Base-by-base conservation (phyloP, 768 basidiomycete species). In the Clavaria fumosa region DNA sequence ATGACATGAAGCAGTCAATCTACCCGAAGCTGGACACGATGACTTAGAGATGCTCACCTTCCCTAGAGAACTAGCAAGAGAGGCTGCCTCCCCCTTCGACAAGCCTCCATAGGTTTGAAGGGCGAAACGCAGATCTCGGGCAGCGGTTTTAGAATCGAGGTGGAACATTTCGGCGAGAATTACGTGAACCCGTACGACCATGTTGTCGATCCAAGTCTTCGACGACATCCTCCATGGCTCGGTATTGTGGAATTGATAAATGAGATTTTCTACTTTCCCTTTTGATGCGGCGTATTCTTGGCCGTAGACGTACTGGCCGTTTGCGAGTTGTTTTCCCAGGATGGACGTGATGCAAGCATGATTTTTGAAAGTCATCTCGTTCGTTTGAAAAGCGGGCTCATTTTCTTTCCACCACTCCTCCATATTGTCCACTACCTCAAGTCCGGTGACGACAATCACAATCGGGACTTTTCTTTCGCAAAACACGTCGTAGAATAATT, bases 331-430 rank as follows among this genome's bases (percentile, higher is more conserved):
- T 28, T 14, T 28, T 28, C 14, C 26, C 26, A 9, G 9, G 9
- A 28, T 14, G 14, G 9, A 26, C 36, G 14, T 22, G 23, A 37
- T 27, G 17, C 36, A 37, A 10, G 36, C 36, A 5, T 17, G 14
- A 11, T 17, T 26, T 11, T 23, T 17, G 36, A 37, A 37, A 7
- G 18, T 11, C 36, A 37, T 5, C 10, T 37, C 28, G 36, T 23
- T 6, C 24, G 11, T 37, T 15, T 37, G 23, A 26, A 37, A 37
- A 6, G 7, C 6, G 23, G 36, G 5, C 17, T 37, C 14, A 23
- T 37, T 37, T n/a, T 7, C 18, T 5, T 5, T 6, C 36, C 36
- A 37, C 55, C 56, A 59, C 1, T 37, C 36, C 4, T 54, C 52
- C 55, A 59, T 37, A 26, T 37, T 26, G 7, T 10, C 14, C 11